These are phyloP conservation scores for Udeniomyces megalosporus DNA, from an alignment of 768 basidiomycete genomes.

Conservation along the genomic window DNA sequence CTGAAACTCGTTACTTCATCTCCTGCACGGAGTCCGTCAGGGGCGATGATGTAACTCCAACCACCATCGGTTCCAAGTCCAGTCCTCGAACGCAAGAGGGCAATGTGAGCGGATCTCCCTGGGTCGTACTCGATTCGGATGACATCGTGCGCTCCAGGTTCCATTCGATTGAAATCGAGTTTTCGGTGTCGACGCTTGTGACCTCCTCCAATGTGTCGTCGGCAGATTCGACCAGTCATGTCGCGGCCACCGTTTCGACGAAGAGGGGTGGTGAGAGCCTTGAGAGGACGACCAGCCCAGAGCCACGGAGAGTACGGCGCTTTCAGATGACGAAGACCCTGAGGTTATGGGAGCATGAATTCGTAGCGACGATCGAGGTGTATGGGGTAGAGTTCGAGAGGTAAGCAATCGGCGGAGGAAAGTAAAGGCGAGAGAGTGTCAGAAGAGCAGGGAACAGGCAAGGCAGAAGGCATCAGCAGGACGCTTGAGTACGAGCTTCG, in stretches of 20 bases:
- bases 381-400: not conserved
- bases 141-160: constrained; percentile 69
- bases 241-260: constrained; percentile 81
- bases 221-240: constrained; percentile 63
- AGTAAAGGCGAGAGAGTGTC: not conserved
- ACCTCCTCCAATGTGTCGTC: constrained; percentile 78
- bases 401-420: not conserved
- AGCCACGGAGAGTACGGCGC: constrained; percentile 17
- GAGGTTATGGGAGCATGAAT: no score
- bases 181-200: constrained; percentile 70
- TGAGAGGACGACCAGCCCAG: constrained; percentile 52
- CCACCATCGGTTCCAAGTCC: constrained; percentile 18
- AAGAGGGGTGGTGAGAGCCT: constrained; percentile 60
- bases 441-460: not conserved
- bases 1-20: constrained; percentile 75
- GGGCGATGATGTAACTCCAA: constrained; percentile 86
- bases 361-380: not conserved
- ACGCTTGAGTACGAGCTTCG: not conserved
- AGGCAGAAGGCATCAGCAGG: not conserved
- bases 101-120: constrained; percentile 82
- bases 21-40: constrained; percentile 75
- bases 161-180: constrained; percentile 68
- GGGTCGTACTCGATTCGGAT: constrained; percentile 95
- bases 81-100: constrained; percentile 42
- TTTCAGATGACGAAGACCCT: constrained; percentile 13